Percentiles rank a stretch among this genome's conserved stretches.
Conservation (phyloP, 1,284 basidiomycete genomes). For the Ceraceosorus bombacis region DNA sequence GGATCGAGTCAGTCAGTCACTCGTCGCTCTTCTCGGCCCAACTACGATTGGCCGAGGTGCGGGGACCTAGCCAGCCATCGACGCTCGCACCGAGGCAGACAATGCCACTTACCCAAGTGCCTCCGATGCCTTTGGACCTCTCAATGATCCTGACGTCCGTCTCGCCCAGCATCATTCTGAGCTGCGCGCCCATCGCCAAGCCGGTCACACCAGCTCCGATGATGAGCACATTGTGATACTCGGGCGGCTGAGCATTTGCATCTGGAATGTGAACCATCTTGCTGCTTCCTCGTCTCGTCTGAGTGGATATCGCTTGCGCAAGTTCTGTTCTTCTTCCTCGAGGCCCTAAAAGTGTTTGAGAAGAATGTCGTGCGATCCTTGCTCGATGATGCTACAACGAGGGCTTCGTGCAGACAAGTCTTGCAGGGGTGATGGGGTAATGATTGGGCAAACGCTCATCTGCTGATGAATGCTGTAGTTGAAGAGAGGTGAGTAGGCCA, state of each 20-base stretch:
- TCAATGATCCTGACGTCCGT: slow-evolving; percentile 6
- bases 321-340: background rate
- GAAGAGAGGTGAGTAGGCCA: no score
- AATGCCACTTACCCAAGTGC: slow-evolving; percentile 24
- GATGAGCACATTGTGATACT: slow-evolving; percentile 41
- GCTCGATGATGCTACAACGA: background rate
- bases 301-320: background rate
- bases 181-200: slow-evolving; percentile 36
- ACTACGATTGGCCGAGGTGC: no score
- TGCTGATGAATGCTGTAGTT: no score
- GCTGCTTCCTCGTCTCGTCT: background rate
- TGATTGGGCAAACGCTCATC: no score
- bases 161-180: slow-evolving; percentile 23
- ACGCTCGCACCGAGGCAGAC: no score
- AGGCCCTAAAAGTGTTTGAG: background rate
- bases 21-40: no score
- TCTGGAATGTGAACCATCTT: background rate
- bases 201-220: slow-evolving; percentile 42
- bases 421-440: no score
- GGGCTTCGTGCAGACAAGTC: background rate
- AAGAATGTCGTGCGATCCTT: background rate
- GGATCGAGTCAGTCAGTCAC: no score
- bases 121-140: slow-evolving; percentile 5
- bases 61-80: no score
- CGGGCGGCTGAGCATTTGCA: slow-evolving; percentile 11